Base-by-base conservation (phyloP, 2,329 filamentous ascomycete genomes). In the Epichloe festucae region DNA sequence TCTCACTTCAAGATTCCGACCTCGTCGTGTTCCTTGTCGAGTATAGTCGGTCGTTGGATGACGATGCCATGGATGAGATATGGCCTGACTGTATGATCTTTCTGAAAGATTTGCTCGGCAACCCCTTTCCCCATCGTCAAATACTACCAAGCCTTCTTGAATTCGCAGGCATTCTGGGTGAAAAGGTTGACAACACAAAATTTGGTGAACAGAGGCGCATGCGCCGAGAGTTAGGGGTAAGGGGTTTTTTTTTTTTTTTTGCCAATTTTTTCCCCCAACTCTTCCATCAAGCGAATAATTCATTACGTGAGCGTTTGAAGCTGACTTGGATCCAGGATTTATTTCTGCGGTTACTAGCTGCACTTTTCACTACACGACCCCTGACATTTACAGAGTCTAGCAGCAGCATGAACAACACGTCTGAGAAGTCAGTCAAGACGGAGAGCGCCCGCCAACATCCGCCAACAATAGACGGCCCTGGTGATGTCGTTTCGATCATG, bases 1-100 rank as follows among this genome's bases (percentile, higher is more conserved):
- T 93, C 17, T 84, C 87, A 46, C 71, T 98, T 10, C 82, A 82
- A 50, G 89, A 96, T 60, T 79, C 81, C 0, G 90, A 96, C 61
- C 73, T 98, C 11, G 87, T 91, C 8, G 79, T 85, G 8, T 98
- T 98, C 65, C 69, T 97, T 44, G 87, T 95, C 7, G 87, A 93
- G 55, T 98, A 98, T 66, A 85, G 89, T 0, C 80, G 80, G 34
- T 93, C 90, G 0, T 74, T 97, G 12, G 93, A 98, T 62, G 93
- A 98, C 61, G 93, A 98, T 70, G 87, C 93, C 15, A 91, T 96
- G 78, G 93, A 98, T 61, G 93, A 98, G 67, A 95, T 98, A 47
- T 98, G 93, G 93, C 77, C 83, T 41, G 91, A 98, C 64, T 98
- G 91, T 65, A 89, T 90, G 61, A 80, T 85, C 0, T 98, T 98